phyloP scores from a whole-genome alignment of 2,329 filamentous ascomycete genomes.

The Penicillium rolfsii region DNA sequence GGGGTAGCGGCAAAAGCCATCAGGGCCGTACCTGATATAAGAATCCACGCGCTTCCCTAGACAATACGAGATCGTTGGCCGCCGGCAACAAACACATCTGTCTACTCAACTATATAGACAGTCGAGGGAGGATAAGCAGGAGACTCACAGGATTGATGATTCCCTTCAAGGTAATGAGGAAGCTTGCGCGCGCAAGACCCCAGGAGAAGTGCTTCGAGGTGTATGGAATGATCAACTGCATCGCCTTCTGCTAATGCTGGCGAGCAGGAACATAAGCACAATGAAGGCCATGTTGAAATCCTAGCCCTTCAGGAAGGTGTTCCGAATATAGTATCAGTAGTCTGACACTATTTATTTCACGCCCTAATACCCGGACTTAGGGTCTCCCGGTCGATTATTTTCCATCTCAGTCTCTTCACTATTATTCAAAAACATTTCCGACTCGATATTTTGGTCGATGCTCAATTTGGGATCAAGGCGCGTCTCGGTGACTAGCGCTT shows the following conservation, averaged over 20 bases:
- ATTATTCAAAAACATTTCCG: not conserved
- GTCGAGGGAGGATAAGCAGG: not conserved
- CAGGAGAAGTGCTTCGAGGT: constrained; percentile 4
- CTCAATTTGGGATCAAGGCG: not conserved
- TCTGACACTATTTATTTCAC: not conserved
- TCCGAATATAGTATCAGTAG: not conserved
- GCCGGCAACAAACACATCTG: not conserved
- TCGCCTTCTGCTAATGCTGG: not conserved
- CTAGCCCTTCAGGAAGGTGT: not conserved
- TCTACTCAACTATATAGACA: constrained; percentile 1
- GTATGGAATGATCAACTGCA: not conserved
- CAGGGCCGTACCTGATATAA: not conserved
- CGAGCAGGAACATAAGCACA: not conserved
- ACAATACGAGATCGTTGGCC: constrained; percentile 1
- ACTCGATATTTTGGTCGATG: not conserved
- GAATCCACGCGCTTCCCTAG: not conserved
- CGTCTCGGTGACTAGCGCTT: not conserved
- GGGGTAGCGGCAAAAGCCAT: not conserved
- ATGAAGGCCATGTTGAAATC: not conserved
- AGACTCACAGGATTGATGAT: not conserved
- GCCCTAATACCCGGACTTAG: not conserved
- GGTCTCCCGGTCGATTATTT: not conserved
- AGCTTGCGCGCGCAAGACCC: constrained; percentile 2
- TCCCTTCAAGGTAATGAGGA: constrained; percentile 4
- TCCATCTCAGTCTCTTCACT: not conserved